phyloP scores from a whole-genome alignment of 495 filamentous ascomycete species.

The Cercophora samala region DNA sequence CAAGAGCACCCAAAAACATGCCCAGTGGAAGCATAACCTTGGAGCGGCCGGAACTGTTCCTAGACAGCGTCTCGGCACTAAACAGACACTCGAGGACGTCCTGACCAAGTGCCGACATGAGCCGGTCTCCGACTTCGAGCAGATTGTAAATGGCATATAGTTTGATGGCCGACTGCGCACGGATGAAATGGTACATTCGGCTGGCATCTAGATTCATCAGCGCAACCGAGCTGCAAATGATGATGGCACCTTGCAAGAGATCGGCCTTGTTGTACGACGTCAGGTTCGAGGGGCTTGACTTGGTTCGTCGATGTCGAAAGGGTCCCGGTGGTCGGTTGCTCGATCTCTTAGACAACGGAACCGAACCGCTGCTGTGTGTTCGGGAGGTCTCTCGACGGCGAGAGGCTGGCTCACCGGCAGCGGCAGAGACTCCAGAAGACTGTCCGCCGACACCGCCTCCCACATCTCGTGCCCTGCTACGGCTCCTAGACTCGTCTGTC shows the following conservation, averaged over 20 bases:
- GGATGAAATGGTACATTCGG: slow-evolving; percentile 96
- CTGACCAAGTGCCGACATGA: slow-evolving; percentile 87
- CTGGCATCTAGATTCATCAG: slow-evolving; percentile 94
- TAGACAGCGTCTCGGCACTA: slow-evolving; percentile 84
- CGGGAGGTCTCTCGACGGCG: slow-evolving; percentile 15
- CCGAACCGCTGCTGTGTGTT: neutral
- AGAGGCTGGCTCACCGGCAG: neutral
- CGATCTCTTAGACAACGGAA: slow-evolving; percentile 9
- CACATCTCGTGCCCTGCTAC: slow-evolving; percentile 33
- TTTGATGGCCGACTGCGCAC: slow-evolving; percentile 94
- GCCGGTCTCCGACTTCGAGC: slow-evolving; percentile 80
- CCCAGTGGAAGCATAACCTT: slow-evolving; percentile 88
- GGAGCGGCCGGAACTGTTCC: slow-evolving; percentile 81
- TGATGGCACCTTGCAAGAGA: slow-evolving; percentile 81
- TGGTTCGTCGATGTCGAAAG: slow-evolving; percentile 67
- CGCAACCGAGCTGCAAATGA: slow-evolving; percentile 76
- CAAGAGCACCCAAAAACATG: slow-evolving; percentile 82
- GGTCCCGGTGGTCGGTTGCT: slow-evolving; percentile 27
- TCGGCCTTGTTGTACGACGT: slow-evolving; percentile 91
- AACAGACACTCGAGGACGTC: slow-evolving; percentile 96
- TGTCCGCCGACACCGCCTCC: neutral
- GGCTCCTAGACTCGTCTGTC: slow-evolving; percentile 38
- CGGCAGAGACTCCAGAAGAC: neutral
- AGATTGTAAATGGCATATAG: slow-evolving; percentile 98
- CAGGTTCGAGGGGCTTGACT: slow-evolving; percentile 78